phyloP scores from a whole-genome alignment of 257 asterid species.

The Euphrasia confusa region DNA sequence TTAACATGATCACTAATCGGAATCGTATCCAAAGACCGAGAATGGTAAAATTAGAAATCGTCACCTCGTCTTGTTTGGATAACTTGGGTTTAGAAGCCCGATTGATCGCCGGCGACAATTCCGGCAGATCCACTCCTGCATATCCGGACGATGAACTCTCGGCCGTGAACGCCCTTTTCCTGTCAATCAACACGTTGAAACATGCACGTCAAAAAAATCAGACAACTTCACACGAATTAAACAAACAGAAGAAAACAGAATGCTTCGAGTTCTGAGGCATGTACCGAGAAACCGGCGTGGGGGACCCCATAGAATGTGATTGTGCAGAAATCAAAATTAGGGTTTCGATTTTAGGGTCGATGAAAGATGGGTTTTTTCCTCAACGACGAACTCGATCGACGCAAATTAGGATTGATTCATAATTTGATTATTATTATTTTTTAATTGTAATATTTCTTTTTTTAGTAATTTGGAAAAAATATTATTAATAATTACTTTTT shows the following conservation, averaged over 20 bases:
- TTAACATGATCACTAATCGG: not conserved
- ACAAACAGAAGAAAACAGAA: not conserved
- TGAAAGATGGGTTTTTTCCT: not conserved
- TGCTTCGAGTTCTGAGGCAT: constrained; percentile 46
- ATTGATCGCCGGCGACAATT: constrained; percentile 46
- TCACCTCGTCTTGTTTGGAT: constrained; percentile 55
- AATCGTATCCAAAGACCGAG: not conserved
- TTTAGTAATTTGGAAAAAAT: no score
- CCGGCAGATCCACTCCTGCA: constrained; percentile 52
- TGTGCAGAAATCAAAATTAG: not conserved
- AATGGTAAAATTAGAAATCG: not conserved
- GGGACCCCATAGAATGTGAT: constrained; percentile 51
- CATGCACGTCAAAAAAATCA: constrained; percentile 19
- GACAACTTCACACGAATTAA: constrained; percentile 4
- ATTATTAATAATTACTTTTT: no score
- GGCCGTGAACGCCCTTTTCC: constrained; percentile 64
- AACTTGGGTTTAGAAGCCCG: constrained; percentile 35
- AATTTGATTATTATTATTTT: no score
- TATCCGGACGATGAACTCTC: constrained; percentile 53
- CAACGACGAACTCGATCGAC: no score
- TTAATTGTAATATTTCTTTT: no score
- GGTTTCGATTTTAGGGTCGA: constrained; percentile 8
- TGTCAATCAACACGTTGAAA: constrained; percentile 27
- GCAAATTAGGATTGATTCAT: no score
- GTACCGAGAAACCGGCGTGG: constrained; percentile 47